Conservation (phyloP, 345 rosid genomes). For the Moricandia moricandioides region DNA sequence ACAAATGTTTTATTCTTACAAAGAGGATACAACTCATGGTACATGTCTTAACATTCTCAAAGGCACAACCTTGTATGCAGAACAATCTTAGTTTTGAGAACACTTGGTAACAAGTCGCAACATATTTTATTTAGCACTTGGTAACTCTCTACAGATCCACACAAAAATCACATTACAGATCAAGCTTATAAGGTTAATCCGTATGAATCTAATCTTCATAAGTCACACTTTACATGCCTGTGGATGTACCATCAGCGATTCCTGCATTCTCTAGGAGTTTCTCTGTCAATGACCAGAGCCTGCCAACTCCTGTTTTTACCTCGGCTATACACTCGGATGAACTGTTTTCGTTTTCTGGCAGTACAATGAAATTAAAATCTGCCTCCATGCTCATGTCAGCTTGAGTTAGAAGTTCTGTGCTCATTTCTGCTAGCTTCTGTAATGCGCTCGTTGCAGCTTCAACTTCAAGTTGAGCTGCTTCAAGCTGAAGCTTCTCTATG, state of each 20-base stretch:
- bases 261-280: conserved; percentile 69
- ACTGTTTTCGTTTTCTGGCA: conserved; percentile 14
- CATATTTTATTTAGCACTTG: background rate
- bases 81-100: conserved; percentile 1
- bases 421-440: conserved; percentile 69
- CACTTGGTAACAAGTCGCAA: background rate
- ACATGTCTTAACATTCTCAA: conserved; percentile 3
- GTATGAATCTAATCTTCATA: conserved; percentile 19
- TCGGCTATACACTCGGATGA: conserved; percentile 44
- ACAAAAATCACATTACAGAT: conserved; percentile 23
- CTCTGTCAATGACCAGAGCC: conserved; percentile 63
- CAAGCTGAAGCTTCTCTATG: conserved; percentile 76
- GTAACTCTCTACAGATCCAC: conserved; percentile 24
- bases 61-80: background rate
- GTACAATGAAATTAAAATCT: conserved; percentile 26
- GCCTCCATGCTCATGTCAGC: conserved; percentile 47
- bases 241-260: conserved; percentile 33
- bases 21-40: background rate
- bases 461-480: conserved; percentile 76
- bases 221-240: conserved; percentile 18
- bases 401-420: conserved; percentile 52
- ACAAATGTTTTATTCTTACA: background rate
- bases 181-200: conserved; percentile 14
- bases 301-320: conserved; percentile 50
- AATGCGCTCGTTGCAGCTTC: conserved; percentile 76